Evolutionary conservation across 75 land plant genomes (phyloP), one percentile per base, ranked within the genome.

Genomic region (Picea glauca): DNA sequence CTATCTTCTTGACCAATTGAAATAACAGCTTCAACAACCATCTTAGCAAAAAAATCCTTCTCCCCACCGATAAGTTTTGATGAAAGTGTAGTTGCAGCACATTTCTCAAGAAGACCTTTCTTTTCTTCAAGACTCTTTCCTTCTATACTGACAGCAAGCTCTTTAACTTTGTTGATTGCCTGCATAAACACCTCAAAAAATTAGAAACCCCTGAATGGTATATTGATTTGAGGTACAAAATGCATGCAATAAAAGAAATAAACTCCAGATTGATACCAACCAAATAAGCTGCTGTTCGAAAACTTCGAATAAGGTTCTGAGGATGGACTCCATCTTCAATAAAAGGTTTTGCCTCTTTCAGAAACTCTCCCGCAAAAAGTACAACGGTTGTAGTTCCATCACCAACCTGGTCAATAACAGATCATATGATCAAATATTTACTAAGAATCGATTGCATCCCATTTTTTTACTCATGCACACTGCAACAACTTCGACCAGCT

Each of bases 321-420:
- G 99, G 87, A 81, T 96, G 99, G 12, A 96, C 99, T 20, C 98
- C 97, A 84, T 96, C 99, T 78, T 96, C 99, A 50, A 96, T 88
- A 64, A 94, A 96, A 59, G 99, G 99, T 78, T 96, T 96, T 57
- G 99, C 99, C 78, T 94, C 99, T 80, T 90, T 87, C 72, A 96
- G 72, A 67, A 96, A 92, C 85, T 96, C 99, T 13, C 92, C 99
- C 9, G 99, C 98, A 26, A 96, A 87, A 46, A 96, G 84, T 56
- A 96, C 99, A 18, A 96, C 99, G n/a, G 99, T 96, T 3, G 99
- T 96, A 6, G 99, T 96, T 74, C 99, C 99, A 86, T 96, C 99
- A 67, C 99, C 99, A 79, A 96, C 99, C 99, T 96, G 80, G 3
- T 20, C 46, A 78, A 31, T 20, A 23, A 9, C 23, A 77, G 21